Percentiles rank a stretch among this genome's conserved stretches.
These are phyloP conservation scores for Paramecium biaurelia DNA, from an alignment of 73 alveolate species.

Conservation along the genomic window DNA sequence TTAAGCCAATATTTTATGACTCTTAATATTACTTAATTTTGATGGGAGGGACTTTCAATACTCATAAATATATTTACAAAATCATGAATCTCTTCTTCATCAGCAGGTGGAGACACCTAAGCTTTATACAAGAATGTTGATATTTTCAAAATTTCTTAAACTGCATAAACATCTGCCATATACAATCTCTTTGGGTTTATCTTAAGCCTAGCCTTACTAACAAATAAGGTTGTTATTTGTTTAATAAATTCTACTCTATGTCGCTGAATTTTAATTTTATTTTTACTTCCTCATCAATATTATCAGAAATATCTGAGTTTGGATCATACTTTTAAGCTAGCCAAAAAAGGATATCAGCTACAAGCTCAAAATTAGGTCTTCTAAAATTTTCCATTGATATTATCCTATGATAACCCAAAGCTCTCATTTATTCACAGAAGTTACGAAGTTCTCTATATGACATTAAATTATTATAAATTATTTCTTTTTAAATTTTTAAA, in stretches of 20 bases:
- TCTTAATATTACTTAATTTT: conserved; percentile 75
- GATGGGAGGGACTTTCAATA: conserved; percentile 63
- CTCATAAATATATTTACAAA: conserved; percentile 55
- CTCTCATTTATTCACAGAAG: conserved; percentile 98
- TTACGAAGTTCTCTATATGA: conserved; percentile 97
- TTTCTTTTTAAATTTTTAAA: neutral
- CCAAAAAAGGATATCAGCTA: conserved; percentile 97
- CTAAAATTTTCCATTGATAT: conserved; percentile 96
- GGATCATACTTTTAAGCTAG: conserved; percentile 94
- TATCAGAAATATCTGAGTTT: conserved; percentile 91
- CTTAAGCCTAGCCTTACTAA: conserved; percentile 91
- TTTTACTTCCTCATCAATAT: conserved; percentile 92
- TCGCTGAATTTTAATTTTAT: neutral
- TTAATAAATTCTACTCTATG: conserved; percentile 96
- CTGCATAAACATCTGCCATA: conserved; percentile 98
- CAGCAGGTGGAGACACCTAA: conserved; percentile 76
- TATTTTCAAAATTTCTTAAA: conserved; percentile 90
- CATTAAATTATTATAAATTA: conserved; percentile 68
- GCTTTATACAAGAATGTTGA: conserved; percentile 96
- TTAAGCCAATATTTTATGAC: conserved; percentile 81
- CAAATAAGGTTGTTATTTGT: conserved; percentile 85
- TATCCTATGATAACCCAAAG: conserved; percentile 95
- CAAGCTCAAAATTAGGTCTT: conserved; percentile 95
- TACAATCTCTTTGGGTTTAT: conserved; percentile 95
- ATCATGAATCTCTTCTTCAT: conserved; percentile 72